Evolutionary conservation across 495 filamentous ascomycete genomes (phyloP), one percentile per base, ranked within the genome.

Genomic region (Talaromyces borbonicus): DNA sequence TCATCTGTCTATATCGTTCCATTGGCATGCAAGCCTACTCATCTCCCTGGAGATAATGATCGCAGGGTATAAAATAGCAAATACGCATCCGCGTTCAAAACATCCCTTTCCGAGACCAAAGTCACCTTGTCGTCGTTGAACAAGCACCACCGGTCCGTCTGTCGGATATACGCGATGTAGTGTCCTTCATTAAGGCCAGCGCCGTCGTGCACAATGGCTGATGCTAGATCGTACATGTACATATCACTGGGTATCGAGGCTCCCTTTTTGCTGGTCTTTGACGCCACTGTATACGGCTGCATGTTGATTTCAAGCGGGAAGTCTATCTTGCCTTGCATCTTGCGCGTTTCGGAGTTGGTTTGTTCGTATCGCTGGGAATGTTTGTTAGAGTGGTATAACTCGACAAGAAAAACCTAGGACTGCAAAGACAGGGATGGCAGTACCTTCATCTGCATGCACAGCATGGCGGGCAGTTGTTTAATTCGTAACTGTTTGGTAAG

Each of bases 111-210:
- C 14, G 70, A 72, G 16, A 84, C 87, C 40, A 85, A 52, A 38
- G 86, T 87, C 35, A 96, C 89, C 57, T 84, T 84, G 57, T 87
- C 87, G 60, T 96, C 90, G 52, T 96, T 88, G 68, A 95, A 94
- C 23, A 79, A 72, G 57, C 90, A 88, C 90, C 90, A 96, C 77
- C 90, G 80, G 41, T 84, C 79, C 18, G 83, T 84, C 40, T 85
- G 79, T 16, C 85, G 69, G 39, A 82, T 85, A 61, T 90, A 96
- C n/a, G 78, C 81, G 48, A 86, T 79, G 59, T 96, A 96, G 57
- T 96, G 90, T 0, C 90, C 85, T 29, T 85, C 82, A 52, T 94
- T 87, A 47, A 95, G 84, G n/a, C 41, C 48, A 56, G 86, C 84
- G 11, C 89, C 90, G 31, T 68, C 61, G 56, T 95, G 90, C 40